Evolutionary conservation across 2,329 filamentous ascomycete genomes (phyloP).

Genomic region (Elsinoe ampelina): DNA sequence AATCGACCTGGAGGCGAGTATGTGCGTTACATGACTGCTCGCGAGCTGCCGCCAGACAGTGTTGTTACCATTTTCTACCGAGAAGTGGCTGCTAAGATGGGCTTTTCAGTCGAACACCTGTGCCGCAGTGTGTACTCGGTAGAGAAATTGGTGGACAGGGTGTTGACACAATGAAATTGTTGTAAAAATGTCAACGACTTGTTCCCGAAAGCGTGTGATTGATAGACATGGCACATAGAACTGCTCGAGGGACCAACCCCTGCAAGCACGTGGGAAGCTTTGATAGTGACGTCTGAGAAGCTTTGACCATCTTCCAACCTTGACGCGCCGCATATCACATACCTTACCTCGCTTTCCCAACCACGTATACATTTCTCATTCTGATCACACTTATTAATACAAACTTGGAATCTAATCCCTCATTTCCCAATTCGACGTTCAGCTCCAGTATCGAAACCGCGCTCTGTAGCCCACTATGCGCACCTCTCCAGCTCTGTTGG

Average conservation of each 20-base stretch:
- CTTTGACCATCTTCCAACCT: slow-evolving; percentile 5
- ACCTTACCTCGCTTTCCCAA: background rate
- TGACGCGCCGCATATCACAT: background rate
- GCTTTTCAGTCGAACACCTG: background rate
- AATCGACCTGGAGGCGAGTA: slow-evolving; percentile 44
- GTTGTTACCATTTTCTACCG: background rate
- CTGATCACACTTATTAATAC: too few relatives aligned
- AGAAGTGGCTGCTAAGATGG: background rate
- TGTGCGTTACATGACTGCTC: slow-evolving; percentile 37
- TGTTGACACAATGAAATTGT: background rate
- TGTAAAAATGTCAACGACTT: background rate
- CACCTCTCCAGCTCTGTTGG: slow-evolving; percentile 43
- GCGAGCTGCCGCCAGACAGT: slow-evolving; percentile 32
- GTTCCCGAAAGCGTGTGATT: background rate
- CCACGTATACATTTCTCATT: too few relatives aligned
- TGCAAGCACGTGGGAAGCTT: background rate
- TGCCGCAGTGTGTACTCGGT: background rate
- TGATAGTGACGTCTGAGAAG: slow-evolving; percentile 10
- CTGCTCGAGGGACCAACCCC: background rate
- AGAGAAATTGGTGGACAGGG: background rate
- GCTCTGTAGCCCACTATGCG: slow-evolving; percentile 36
- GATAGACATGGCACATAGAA: background rate
- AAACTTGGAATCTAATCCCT: too few relatives aligned
- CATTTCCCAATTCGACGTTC: too few relatives aligned
- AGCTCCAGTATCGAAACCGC: too few relatives aligned